These are phyloP conservation scores for Chaetomidium leptoderma DNA, from an alignment of 495 filamentous ascomycete species.

Conservation along the genomic window DNA sequence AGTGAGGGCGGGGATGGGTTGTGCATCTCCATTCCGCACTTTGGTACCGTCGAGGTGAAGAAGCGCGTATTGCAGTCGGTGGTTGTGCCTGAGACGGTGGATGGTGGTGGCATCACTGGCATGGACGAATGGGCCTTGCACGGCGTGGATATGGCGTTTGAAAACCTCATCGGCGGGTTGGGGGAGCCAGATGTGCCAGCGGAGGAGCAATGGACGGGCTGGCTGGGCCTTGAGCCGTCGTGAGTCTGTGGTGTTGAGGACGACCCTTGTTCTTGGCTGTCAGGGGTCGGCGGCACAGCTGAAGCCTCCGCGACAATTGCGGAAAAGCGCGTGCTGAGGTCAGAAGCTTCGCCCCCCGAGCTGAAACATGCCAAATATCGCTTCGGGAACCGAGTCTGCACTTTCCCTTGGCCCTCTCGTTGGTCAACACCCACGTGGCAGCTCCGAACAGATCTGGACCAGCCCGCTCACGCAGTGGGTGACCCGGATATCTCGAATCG, in stretches of 20 bases:
- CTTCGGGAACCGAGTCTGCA: not conserved
- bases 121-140: slow-evolving; percentile 7
- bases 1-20: slow-evolving; percentile 7
- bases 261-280: not conserved
- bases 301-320: too few species aligned
- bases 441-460: too few species aligned
- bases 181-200: not conserved
- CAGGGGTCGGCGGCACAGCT: too few species aligned
- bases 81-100: not conserved
- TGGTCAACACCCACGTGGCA: not conserved
- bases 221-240: not conserved
- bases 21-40: slow-evolving; percentile 24
- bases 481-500: too few species aligned
- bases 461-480: too few species aligned
- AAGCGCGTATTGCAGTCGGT: not conserved
- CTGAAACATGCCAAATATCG: not conserved
- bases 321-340: not conserved
- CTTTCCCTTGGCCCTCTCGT: not conserved
- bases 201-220: not conserved
- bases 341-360: not conserved
- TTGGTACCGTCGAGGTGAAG: slow-evolving; percentile 22
- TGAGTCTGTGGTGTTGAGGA: not conserved
- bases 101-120: too few species aligned
- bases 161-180: not conserved
- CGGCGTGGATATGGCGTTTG: slow-evolving; percentile 15